Base-by-base conservation (phyloP, 179 eudicot species). In the Beta corolliflora region DNA sequence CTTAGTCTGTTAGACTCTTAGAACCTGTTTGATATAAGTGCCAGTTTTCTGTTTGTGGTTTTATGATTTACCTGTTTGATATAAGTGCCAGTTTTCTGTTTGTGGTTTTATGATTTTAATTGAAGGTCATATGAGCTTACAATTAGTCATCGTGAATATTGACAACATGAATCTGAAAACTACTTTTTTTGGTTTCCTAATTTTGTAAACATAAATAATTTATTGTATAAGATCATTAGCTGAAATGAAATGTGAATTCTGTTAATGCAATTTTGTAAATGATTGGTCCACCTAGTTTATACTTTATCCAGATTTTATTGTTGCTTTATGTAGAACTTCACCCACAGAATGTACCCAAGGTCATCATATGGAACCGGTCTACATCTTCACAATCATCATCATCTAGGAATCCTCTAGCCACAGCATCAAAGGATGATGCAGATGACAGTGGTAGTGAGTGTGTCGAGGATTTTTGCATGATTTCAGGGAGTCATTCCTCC, bases 401-500 rank as follows among this genome's bases (percentile, higher is more conserved):
- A 25, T 95, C 99, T 5, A 90, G 92, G 85, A 90, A 91, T 83
- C 95, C 93, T 81, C 94, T 95, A 72, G 84, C 92, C 13, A 25
- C 89, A 3, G 77, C 83, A 31, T 89, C 94, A 46, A 92, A 88
- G 89, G 92, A 94, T 81, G 98, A 92, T 67, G 88, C 87, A 50
- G 93, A 93, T 84, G 97, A 92, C 71, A 91, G 92, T 81, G 95
- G 95, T 72, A 95, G 98, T 81, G 99, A 92, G 83, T 90, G 90
- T 78, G 83, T 87, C 18, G 98, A 94, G 85, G 99, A 95, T 66
- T 91, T 89, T 77, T 89, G 93, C 88, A 95, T 95, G 99, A 91
- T 95, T 80, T 86, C 99, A 12, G 99, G 99, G 77, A 95, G 91
- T 83, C 99, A 95, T 86, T 95, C 95, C 23, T 95, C 97, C 81